Evolutionary conservation across 495 filamentous ascomycete genomes (phyloP).

Genomic region (Neurospora africana): DNA sequence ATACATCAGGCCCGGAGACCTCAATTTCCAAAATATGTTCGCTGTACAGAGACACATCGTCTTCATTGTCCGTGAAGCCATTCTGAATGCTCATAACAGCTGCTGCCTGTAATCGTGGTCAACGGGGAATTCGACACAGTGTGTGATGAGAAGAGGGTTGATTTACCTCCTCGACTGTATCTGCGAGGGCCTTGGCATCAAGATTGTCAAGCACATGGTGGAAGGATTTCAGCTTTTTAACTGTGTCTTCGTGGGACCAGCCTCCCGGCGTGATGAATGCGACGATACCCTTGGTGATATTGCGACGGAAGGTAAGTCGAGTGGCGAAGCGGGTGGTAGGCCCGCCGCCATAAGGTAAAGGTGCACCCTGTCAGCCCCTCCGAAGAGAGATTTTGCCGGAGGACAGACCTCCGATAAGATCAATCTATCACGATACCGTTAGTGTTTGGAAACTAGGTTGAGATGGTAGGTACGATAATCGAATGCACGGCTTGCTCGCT

Average conservation of each 20-base stretch:
- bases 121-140: background rate
- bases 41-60: conserved; percentile 31
- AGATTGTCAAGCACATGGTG: conserved; percentile 6
- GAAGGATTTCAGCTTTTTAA: background rate
- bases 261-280: too few species aligned
- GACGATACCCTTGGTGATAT: too few species aligned
- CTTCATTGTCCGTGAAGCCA: conserved; percentile 8
- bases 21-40: conserved; percentile 46
- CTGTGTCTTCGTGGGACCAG: too few species aligned
- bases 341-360: conserved; percentile 13
- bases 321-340: too few species aligned
- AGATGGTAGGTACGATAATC: background rate
- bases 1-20: conserved; percentile 38
- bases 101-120: conserved; percentile 18
- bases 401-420: conserved; percentile 37
- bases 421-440: conserved; percentile 1
- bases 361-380: conserved; percentile 37
- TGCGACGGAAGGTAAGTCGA: too few species aligned
- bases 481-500: too few species aligned
- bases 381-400: conserved; percentile 40
- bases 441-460: background rate
- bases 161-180: conserved; percentile 10
- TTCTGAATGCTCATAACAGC: conserved; percentile 30
- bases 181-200: conserved; percentile 9
- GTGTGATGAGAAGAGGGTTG: background rate